Conservation (phyloP, 2,329 filamentous ascomycete species). For the Davidsoniella virescens region DNA sequence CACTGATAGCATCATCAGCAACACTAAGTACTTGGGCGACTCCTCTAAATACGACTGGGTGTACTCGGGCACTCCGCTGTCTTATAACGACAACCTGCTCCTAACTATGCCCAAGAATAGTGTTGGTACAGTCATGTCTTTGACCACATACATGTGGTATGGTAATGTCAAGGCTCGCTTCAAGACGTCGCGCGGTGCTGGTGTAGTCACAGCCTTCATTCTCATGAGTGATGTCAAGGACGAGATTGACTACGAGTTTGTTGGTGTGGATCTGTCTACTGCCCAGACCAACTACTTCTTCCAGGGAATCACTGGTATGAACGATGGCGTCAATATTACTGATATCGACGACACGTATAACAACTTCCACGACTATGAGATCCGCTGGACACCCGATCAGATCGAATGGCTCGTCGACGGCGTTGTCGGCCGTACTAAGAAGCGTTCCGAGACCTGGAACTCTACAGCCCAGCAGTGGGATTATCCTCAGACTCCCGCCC, state of each 20-base stretch:
- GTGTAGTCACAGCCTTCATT: constrained; percentile 96
- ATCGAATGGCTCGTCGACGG: constrained; percentile 84
- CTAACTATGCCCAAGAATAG: constrained; percentile 80
- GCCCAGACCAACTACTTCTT: constrained; percentile 96
- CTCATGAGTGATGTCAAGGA: constrained; percentile 91
- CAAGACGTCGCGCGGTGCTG: constrained; percentile 67
- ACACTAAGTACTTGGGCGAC: constrained; percentile 77
- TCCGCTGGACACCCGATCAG: constrained; percentile 77
- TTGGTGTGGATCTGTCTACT: constrained; percentile 59
- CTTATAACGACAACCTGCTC: constrained; percentile 53
- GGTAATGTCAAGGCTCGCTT: constrained; percentile 76
- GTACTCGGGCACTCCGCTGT: constrained; percentile 57
- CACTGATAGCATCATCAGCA: constrained; percentile 52
- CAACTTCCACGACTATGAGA: constrained; percentile 77
- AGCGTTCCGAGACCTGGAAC: constrained; percentile 75
- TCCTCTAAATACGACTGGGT: constrained; percentile 72
- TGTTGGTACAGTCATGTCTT: constrained; percentile 72
- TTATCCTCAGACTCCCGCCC: constrained; percentile 81
- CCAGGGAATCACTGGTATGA: constrained; percentile 78
- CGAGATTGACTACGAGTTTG: constrained; percentile 93
- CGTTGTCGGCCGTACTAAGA: constrained; percentile 53
- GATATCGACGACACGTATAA: constrained; percentile 49
- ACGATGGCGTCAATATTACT: constrained; percentile 57
- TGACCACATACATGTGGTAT: constrained; percentile 89
- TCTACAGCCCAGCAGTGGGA: constrained; percentile 62